Conservation (phyloP, 176 grass and related monocot species). For the Bothriochloa decipiens region DNA sequence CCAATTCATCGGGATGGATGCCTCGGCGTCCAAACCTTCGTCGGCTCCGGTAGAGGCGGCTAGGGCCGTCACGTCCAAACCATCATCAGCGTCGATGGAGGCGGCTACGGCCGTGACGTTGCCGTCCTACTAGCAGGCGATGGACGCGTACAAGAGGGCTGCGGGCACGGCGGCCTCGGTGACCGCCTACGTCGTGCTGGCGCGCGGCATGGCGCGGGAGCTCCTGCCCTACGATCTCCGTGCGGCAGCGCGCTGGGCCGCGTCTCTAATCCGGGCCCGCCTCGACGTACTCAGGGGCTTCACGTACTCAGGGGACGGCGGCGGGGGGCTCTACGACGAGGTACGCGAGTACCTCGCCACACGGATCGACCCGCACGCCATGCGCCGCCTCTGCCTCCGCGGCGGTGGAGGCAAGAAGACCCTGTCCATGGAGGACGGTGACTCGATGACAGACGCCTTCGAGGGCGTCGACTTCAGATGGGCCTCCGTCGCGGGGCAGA, state of each 20-base stretch:
- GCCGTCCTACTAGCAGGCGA: neutral
- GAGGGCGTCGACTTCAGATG: slow-evolving; percentile 24
- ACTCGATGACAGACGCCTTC: slow-evolving; percentile 16
- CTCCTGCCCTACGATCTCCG: neutral
- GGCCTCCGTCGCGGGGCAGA: neutral
- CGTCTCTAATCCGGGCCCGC: neutral
- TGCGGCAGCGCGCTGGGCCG: neutral
- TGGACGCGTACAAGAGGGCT: slow-evolving; percentile 2
- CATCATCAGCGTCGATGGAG: too few relatives aligned
- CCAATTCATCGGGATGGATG: too few relatives aligned
- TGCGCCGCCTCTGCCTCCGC: slow-evolving; percentile 17
- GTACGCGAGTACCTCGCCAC: slow-evolving; percentile 25
- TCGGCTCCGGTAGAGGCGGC: too few relatives aligned
- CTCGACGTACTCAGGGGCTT: neutral
- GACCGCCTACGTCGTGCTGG: slow-evolving; percentile 11
- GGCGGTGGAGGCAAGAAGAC: neutral
- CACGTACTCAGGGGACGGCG: too few relatives aligned
- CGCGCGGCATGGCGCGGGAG: slow-evolving; percentile 27
- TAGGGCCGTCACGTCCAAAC: too few relatives aligned
- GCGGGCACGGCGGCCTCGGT: neutral
- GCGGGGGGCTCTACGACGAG: neutral
- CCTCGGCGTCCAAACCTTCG: too few relatives aligned
- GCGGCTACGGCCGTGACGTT: neutral
- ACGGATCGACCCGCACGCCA: slow-evolving; percentile 22
- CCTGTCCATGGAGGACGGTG: neutral